Evolutionary conservation across 2,329 filamentous ascomycete species (phyloP).

Genomic region (Amylocarpus encephaloides): DNA sequence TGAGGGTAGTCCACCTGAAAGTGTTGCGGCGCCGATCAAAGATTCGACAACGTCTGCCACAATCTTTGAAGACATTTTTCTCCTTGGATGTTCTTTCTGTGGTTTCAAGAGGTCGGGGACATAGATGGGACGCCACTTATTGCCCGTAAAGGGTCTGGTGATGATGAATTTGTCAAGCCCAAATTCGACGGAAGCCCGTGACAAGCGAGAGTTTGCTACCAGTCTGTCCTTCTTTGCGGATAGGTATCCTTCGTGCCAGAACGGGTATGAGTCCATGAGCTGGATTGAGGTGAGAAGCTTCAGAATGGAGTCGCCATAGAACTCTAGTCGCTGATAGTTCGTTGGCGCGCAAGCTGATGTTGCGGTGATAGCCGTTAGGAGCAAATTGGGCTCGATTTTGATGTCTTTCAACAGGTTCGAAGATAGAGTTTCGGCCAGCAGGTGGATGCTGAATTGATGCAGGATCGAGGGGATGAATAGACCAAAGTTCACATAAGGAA

Average conservation of each 20-base stretch:
- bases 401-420: slow-evolving; percentile 47
- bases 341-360: slow-evolving; percentile 51
- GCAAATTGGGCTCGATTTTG: slow-evolving; percentile 47
- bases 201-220: slow-evolving; percentile 71
- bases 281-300: slow-evolving; percentile 68
- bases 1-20: slow-evolving; percentile 60
- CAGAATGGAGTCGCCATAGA: slow-evolving; percentile 76
- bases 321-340: slow-evolving; percentile 81
- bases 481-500: slow-evolving; percentile 38
- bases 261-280: slow-evolving; percentile 49
- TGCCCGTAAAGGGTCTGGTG: slow-evolving; percentile 57
- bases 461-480: slow-evolving; percentile 68
- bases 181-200: slow-evolving; percentile 52
- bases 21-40: slow-evolving; percentile 68
- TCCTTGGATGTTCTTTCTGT: slow-evolving; percentile 12
- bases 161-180: slow-evolving; percentile 71
- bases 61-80: slow-evolving; percentile 62
- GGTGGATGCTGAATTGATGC: slow-evolving; percentile 57
- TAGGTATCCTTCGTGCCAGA: slow-evolving; percentile 73
- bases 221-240: slow-evolving; percentile 60
- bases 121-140: slow-evolving; percentile 67
- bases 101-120: slow-evolving; percentile 37
- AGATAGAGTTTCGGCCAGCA: slow-evolving; percentile 57
- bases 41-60: slow-evolving; percentile 86
- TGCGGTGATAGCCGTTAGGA: slow-evolving; percentile 66